Percentiles rank a stretch among this genome's conserved stretches.
These are phyloP conservation scores for Penicillium sp. DNA, from an alignment of 2,329 filamentous ascomycete species.

Conservation along the genomic window DNA sequence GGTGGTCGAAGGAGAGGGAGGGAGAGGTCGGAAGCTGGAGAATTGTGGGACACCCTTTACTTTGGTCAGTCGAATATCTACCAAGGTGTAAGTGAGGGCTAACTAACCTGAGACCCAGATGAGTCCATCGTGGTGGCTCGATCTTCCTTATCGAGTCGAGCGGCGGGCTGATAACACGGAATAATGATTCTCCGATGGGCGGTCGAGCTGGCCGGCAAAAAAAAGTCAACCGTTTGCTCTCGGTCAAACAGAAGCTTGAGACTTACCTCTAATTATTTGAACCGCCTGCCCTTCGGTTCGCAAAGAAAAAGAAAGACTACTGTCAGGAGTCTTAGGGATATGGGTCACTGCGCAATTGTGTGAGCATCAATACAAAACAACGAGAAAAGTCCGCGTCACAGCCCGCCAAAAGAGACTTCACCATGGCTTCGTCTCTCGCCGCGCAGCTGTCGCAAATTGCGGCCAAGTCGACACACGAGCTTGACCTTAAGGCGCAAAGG, in stretches of 20 bases:
- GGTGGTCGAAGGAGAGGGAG: constrained; percentile 22
- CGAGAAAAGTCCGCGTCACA: not conserved
- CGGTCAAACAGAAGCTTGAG: not conserved
- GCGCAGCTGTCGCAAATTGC: constrained; percentile 93
- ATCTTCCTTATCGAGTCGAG: constrained; percentile 10
- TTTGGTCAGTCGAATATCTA: constrained; percentile 3
- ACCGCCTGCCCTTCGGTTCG: not conserved
- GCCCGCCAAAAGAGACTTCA: constrained; percentile 23
- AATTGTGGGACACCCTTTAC: constrained; percentile 64
- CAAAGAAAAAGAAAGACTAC: not conserved
- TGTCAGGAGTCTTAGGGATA: not conserved
- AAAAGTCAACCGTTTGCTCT: constrained; percentile 30
- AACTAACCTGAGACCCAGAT: constrained; percentile 36
- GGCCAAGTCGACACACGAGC: constrained; percentile 81
- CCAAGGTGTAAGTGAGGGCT: not conserved
- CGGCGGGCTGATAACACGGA: constrained; percentile 24
- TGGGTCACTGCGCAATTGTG: constrained; percentile 6
- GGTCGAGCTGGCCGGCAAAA: constrained; percentile 25
- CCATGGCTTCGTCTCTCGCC: constrained; percentile 82
- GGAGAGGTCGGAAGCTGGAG: constrained; percentile 66
- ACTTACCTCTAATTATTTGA: constrained; percentile 6
- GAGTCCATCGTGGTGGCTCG: constrained; percentile 38
- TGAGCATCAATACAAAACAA: constrained; percentile 4
- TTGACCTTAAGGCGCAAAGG: constrained; percentile 92
- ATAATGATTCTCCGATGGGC: constrained; percentile 23